Evolutionary conservation across 2,329 filamentous ascomycete genomes (phyloP).

Genomic region (Ophiostoma angusticollis): DNA sequence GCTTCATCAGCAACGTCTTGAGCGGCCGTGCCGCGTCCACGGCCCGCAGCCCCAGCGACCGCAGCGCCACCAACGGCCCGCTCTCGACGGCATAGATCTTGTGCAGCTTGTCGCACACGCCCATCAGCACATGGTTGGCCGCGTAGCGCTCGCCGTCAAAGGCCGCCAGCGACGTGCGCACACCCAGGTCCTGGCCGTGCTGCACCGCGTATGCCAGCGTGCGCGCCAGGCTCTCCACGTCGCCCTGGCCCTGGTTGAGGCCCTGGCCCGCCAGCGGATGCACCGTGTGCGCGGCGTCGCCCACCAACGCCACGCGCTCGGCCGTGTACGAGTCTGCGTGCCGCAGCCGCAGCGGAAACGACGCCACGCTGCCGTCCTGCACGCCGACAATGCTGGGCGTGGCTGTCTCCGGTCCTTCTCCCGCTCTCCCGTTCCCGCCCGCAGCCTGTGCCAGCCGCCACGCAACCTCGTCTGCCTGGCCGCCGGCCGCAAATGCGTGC

Average conservation of each 20-base stretch:
- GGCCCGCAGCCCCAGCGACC: slow-evolving; percentile 62
- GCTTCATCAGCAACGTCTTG: slow-evolving; percentile 78
- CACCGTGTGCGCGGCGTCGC: slow-evolving; percentile 89
- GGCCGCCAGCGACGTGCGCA: slow-evolving; percentile 60
- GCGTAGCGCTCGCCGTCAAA: slow-evolving; percentile 75
- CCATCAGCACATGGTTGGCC: slow-evolving; percentile 67
- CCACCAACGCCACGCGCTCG: slow-evolving; percentile 81
- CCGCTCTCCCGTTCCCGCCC: slow-evolving; percentile 38
- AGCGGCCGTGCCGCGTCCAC: slow-evolving; percentile 63
- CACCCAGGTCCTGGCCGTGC: slow-evolving; percentile 81
- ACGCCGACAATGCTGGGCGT: slow-evolving; percentile 47
- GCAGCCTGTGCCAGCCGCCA: slow-evolving; percentile 78
- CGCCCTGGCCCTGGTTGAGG: slow-evolving; percentile 82
- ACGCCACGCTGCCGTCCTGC: slow-evolving; percentile 69
- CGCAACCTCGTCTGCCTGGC: slow-evolving; percentile 31
- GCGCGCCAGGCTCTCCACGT: slow-evolving; percentile 65
- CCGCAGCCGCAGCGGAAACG: slow-evolving; percentile 80
- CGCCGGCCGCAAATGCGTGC: slow-evolving; percentile 31
- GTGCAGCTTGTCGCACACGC: slow-evolving; percentile 78
- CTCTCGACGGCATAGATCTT: slow-evolving; percentile 76
- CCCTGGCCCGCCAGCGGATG: slow-evolving; percentile 93
- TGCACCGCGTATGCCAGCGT: slow-evolving; percentile 64
- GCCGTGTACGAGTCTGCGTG: slow-evolving; percentile 91
- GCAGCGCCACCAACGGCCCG: slow-evolving; percentile 66
- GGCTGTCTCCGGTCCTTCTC: slow-evolving; percentile 27